Conservation (phyloP, 148 eudicot genomes). For the Polygonum maritimum region DNA sequence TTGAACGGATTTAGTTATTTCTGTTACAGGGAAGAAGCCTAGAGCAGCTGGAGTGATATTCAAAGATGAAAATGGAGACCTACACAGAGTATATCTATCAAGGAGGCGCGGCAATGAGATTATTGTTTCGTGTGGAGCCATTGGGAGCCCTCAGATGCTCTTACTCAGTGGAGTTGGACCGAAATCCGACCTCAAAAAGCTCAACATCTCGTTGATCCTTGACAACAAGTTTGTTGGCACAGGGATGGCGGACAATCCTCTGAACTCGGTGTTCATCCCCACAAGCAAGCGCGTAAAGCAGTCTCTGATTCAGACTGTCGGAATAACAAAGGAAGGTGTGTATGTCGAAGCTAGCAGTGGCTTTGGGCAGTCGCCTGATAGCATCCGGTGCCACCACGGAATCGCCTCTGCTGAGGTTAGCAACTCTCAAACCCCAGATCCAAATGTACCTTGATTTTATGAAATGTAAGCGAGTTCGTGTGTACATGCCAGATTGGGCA, state of each 20-base stretch:
- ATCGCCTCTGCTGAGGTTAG: slow-evolving; percentile 83
- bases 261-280: slow-evolving; percentile 69
- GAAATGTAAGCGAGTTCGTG: background rate
- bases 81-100: slow-evolving; percentile 47
- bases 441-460: background rate
- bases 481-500: slow-evolving; percentile 69
- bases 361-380: slow-evolving; percentile 60
- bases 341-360: slow-evolving; percentile 95
- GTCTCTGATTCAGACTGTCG: slow-evolving; percentile 80
- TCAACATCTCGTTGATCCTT: slow-evolving; percentile 55
- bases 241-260: slow-evolving; percentile 78
- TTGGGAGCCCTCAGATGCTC: slow-evolving; percentile 87
- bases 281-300: slow-evolving; percentile 42
- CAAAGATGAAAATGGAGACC: slow-evolving; percentile 66
- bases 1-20: background rate
- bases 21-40: slow-evolving; percentile 42
- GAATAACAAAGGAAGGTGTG: slow-evolving; percentile 75
- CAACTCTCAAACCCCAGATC: background rate
- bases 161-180: slow-evolving; percentile 93
- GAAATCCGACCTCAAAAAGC: slow-evolving; percentile 41
- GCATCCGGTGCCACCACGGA: slow-evolving; percentile 72
- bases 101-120: slow-evolving; percentile 50
- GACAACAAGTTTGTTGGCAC: slow-evolving; percentile 71
- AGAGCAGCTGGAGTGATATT: slow-evolving; percentile 75
- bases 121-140: slow-evolving; percentile 69